phyloP scores from a whole-genome alignment of 2,329 filamentous ascomycete species.

The Verticillium longisporum region DNA sequence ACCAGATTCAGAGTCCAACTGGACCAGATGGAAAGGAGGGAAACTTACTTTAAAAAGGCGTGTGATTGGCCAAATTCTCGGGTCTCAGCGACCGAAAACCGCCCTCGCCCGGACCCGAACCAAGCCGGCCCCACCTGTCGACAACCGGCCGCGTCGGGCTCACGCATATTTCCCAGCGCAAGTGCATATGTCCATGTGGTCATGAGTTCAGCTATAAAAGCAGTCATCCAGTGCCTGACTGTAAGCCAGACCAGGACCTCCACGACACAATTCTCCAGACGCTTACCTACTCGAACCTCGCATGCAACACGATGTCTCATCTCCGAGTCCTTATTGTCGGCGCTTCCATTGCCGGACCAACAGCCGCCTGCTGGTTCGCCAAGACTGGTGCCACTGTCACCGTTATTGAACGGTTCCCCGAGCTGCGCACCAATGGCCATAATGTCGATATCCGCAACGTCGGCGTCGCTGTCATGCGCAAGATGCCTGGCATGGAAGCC shows the following conservation, averaged over 20 bases:
- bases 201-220: background rate
- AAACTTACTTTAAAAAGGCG: background rate
- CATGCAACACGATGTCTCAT: slow-evolving; percentile 6
- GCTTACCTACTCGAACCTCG: background rate
- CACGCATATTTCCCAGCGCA: background rate
- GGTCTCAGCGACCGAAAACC: background rate
- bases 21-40: background rate
- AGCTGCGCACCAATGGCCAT: slow-evolving; percentile 20
- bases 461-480: slow-evolving; percentile 28
- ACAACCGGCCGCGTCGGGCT: background rate
- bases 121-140: background rate
- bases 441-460: slow-evolving; percentile 28
- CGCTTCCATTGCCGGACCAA: slow-evolving; percentile 24
- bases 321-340: slow-evolving; percentile 20
- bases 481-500: slow-evolving; percentile 29
- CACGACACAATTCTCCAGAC: background rate
- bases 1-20: background rate
- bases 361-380: slow-evolving; percentile 14
- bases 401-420: slow-evolving; percentile 29
- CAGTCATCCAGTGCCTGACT: background rate
- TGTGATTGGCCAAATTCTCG: background rate
- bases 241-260: background rate
- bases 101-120: background rate
- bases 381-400: slow-evolving; percentile 18
- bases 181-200: background rate